These are phyloP conservation scores for Colletotrichum chrysophilum DNA, from an alignment of 2,329 filamentous ascomycete species.

Conservation along the genomic window DNA sequence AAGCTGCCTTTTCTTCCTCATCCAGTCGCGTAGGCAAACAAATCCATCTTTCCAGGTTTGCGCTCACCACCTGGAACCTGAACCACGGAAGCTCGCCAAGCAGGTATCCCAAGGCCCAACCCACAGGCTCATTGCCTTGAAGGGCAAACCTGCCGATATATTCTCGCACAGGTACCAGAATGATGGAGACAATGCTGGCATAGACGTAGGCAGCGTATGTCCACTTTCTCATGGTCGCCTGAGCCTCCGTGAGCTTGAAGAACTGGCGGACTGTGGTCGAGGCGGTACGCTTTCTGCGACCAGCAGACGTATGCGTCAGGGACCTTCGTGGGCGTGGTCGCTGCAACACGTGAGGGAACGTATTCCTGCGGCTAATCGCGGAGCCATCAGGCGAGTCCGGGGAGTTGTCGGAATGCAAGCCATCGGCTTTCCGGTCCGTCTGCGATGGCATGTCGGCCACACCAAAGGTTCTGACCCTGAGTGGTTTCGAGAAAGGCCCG, in stretches of 20 bases:
- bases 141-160: conserved; percentile 75
- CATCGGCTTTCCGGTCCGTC: neutral
- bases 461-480: conserved; percentile 35
- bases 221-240: conserved; percentile 82
- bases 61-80: conserved; percentile 71
- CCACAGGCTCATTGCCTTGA: conserved; percentile 77
- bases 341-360: conserved; percentile 49
- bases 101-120: conserved; percentile 91
- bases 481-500: neutral
- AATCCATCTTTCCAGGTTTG: conserved; percentile 77
- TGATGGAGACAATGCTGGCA: conserved; percentile 64
- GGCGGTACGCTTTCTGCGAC: conserved; percentile 68
- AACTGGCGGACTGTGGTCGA: conserved; percentile 74
- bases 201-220: conserved; percentile 84
- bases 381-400: conserved; percentile 25
- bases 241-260: conserved; percentile 77
- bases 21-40: conserved; percentile 62
- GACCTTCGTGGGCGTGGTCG: conserved; percentile 37
- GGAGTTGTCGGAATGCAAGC: conserved; percentile 1
- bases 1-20: conserved; percentile 37
- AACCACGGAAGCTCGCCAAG: conserved; percentile 79
- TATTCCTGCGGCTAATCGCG: conserved; percentile 49
- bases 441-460: conserved; percentile 6
- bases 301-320: conserved; percentile 63
- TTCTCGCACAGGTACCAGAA: conserved; percentile 73